Evolutionary conservation across 2,329 filamentous ascomycete genomes (phyloP).

Genomic region (Cordyceps militaris): DNA sequence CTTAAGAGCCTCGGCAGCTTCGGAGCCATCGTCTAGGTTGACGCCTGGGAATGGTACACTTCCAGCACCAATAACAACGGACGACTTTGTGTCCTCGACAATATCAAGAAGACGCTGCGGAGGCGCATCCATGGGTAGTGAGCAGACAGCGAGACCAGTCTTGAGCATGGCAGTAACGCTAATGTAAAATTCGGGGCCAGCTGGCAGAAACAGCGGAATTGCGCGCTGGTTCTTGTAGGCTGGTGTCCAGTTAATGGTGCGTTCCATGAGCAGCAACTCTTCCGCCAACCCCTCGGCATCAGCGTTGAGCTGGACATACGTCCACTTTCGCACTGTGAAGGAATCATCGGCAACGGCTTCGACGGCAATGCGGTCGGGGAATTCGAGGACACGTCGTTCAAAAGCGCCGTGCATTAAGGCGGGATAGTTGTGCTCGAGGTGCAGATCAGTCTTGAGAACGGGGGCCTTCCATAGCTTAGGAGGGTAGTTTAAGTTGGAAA

Average conservation of each 20-base stretch:
- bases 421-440: constrained; percentile 5
- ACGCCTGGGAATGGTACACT: constrained; percentile 22
- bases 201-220: constrained; percentile 13
- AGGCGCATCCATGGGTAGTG: constrained; percentile 10
- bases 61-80: constrained; percentile 14
- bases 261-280: constrained; percentile 7
- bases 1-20: constrained; percentile 1
- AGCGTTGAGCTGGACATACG: constrained; percentile 10
- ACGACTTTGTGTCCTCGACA: constrained; percentile 7
- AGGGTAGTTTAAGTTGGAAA: constrained; percentile 10
- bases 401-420: constrained; percentile 9
- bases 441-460: constrained; percentile 7
- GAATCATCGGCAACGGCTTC: constrained; percentile 11
- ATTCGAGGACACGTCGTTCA: constrained; percentile 9
- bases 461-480: constrained; percentile 3
- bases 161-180: constrained; percentile 16
- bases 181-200: constrained; percentile 12
- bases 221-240: constrained; percentile 10
- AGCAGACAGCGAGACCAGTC: constrained; percentile 8
- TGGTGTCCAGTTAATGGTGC: constrained; percentile 6
- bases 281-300: constrained; percentile 9
- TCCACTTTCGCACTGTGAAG: constrained; percentile 9
- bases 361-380: constrained; percentile 6
- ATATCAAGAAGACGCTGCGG: constrained; percentile 9
- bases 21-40: constrained; percentile 15